A percentile compares a stretch with the other conserved stretches of the same genome.
phyloP scores from a whole-genome alignment of 257 asterid species.

The Fraxinus quadrangulata region DNA sequence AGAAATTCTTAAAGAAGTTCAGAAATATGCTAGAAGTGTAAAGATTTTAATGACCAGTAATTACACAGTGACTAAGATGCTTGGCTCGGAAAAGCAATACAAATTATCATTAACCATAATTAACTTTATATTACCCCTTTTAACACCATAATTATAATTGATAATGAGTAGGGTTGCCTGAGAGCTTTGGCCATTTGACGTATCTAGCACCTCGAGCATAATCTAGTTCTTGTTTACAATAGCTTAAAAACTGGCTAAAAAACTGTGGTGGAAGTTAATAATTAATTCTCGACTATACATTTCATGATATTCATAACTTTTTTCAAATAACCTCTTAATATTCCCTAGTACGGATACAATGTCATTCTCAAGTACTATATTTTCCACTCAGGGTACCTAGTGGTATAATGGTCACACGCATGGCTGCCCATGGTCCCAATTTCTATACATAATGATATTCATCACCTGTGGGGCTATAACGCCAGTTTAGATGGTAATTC shows the following conservation, averaged over 20 bases:
- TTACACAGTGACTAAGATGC: constrained; percentile 48
- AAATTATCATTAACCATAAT: constrained; percentile 53
- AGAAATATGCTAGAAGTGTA: constrained; percentile 18
- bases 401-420: constrained; percentile 75
- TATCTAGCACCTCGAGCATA: no score
- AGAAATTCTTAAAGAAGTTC: no score
- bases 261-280: no score
- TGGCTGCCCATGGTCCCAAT: constrained; percentile 67
- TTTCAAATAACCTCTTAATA: neutral
- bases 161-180: constrained; percentile 5
- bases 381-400: constrained; percentile 25
- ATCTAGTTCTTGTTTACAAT: no score
- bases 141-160: constrained; percentile 43
- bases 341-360: neutral
- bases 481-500: no score
- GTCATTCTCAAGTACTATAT: constrained; percentile 12
- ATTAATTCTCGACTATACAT: no score
- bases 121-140: constrained; percentile 36
- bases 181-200: no score
- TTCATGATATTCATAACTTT: no score
- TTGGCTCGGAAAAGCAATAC: constrained; percentile 51
- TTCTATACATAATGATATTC: constrained; percentile 6
- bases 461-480: no score
- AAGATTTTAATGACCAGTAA: constrained; percentile 40
- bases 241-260: no score